Conservation (phyloP, 345 rosid species). For the Pugionium cornutum region DNA sequence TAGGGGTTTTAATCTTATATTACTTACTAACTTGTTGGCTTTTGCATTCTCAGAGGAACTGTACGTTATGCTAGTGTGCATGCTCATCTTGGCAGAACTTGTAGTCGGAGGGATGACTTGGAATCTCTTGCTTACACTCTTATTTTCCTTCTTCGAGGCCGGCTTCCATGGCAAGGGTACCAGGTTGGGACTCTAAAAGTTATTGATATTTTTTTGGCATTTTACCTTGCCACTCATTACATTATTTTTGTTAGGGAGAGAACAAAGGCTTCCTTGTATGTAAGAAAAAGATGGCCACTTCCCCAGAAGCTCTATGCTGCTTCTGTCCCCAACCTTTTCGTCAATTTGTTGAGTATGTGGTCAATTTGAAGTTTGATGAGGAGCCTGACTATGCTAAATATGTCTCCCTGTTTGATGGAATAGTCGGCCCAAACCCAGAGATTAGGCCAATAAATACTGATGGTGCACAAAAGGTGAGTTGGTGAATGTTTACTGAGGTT, state of each 20-base stretch:
- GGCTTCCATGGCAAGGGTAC: slow-evolving; percentile 97
- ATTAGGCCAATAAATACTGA: slow-evolving; percentile 95
- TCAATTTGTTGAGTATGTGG: slow-evolving; percentile 88
- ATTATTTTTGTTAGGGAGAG: slow-evolving; percentile 68
- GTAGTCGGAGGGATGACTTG: slow-evolving; percentile 93
- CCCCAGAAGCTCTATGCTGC: slow-evolving; percentile 86
- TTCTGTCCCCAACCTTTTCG: slow-evolving; percentile 88
- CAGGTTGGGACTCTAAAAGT: slow-evolving; percentile 55
- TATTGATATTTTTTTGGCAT: not conserved
- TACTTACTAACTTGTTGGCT: slow-evolving; percentile 5
- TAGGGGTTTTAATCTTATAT: slow-evolving; percentile 12
- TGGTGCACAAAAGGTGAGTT: slow-evolving; percentile 90
- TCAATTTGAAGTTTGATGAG: slow-evolving; percentile 93
- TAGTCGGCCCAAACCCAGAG: slow-evolving; percentile 90
- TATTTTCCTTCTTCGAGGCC: slow-evolving; percentile 94
- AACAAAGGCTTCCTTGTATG: slow-evolving; percentile 94
- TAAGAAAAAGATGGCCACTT: slow-evolving; percentile 98
- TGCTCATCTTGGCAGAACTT: slow-evolving; percentile 97
- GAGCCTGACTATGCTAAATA: slow-evolving; percentile 95
- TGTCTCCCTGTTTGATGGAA: slow-evolving; percentile 87
- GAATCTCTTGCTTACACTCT: slow-evolving; percentile 99
- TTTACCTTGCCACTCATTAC: slow-evolving; percentile 21
- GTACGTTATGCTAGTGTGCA: slow-evolving; percentile 97
- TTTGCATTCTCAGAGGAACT: slow-evolving; percentile 73
- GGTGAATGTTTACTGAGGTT: slow-evolving; percentile 1